Evolutionary conservation across 768 basidiomycete species (phyloP).

Genomic region (Boletellus ananas): DNA sequence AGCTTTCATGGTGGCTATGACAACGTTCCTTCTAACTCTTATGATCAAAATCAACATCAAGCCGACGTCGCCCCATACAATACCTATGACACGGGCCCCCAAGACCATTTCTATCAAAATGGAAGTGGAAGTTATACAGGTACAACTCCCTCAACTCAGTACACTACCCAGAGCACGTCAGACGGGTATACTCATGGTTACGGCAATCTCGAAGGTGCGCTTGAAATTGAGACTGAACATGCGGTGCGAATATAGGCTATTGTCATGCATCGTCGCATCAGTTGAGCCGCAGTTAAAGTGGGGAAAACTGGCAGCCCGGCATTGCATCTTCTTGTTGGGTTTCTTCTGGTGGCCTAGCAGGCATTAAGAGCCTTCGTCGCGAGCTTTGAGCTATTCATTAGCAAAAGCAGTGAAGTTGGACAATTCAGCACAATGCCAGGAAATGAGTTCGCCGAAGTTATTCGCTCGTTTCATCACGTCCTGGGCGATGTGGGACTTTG

Average conservation of each 20-base stretch:
- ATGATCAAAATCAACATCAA: constrained; percentile 65
- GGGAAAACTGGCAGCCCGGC: constrained; percentile 40
- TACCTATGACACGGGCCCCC: constrained; percentile 57
- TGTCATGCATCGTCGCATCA: constrained; percentile 30
- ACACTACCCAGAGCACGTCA: constrained; percentile 43
- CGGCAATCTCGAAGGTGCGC: constrained; percentile 82
- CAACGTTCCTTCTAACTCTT: constrained; percentile 48
- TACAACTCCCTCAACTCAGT: constrained; percentile 50
- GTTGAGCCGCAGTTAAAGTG: constrained; percentile 48
- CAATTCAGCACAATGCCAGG: constrained; percentile 24
- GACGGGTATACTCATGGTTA: constrained; percentile 56
- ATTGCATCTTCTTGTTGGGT: constrained; percentile 20
- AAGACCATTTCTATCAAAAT: constrained; percentile 70
- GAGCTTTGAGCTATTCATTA: constrained; percentile 48
- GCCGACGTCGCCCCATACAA: constrained; percentile 63
- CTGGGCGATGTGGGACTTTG: constrained; percentile 23
- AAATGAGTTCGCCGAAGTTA: constrained; percentile 27
- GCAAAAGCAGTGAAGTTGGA: constrained; percentile 43
- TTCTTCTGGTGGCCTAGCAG: constrained; percentile 22
- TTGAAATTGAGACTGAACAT: constrained; percentile 60
- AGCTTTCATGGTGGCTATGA: constrained; percentile 54
- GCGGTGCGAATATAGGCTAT: constrained; percentile 42
- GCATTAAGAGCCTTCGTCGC: constrained; percentile 35
- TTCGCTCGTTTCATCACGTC: constrained; percentile 15
- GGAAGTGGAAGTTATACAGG: constrained; percentile 54